Conservation (phyloP, 768 basidiomycete species). For the Leccinum rimulosum region DNA sequence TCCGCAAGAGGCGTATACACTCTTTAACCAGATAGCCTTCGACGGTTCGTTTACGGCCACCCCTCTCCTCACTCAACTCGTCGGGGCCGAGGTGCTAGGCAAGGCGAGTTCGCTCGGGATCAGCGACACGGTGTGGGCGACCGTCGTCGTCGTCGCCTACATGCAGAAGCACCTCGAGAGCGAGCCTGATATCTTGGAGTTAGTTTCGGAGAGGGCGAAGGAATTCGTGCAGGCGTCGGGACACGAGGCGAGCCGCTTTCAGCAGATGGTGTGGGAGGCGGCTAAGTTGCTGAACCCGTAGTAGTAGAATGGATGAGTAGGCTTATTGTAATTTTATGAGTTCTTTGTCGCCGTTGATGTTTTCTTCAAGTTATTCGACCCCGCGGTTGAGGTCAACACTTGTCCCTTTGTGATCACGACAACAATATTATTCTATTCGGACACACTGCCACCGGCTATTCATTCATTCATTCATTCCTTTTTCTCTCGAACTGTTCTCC, state of each 20-base stretch:
- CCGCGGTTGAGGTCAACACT: too few relatives aligned
- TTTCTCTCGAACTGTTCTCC: too few relatives aligned
- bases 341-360: background rate
- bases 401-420: too few relatives aligned
- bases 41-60: conserved; percentile 49
- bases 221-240: conserved; percentile 34
- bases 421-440: too few relatives aligned
- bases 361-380: background rate
- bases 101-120: conserved; percentile 32
- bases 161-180: conserved; percentile 36
- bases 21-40: conserved; percentile 40
- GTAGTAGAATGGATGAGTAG: background rate
- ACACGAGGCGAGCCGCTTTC: conserved; percentile 6
- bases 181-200: conserved; percentile 41
- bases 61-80: conserved; percentile 32
- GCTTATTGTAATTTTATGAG: too few relatives aligned
- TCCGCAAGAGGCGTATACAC: conserved; percentile 29
- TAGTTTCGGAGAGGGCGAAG: conserved; percentile 40
- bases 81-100: conserved; percentile 35
- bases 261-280: conserved; percentile 21
- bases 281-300: conserved; percentile 2
- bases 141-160: conserved; percentile 46
- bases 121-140: conserved; percentile 45
- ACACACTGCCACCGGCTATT: too few relatives aligned
- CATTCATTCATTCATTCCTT: too few relatives aligned